Evolutionary conservation across 805 yeast genomes (phyloP).

Genomic region (Yarrowia deformans): DNA sequence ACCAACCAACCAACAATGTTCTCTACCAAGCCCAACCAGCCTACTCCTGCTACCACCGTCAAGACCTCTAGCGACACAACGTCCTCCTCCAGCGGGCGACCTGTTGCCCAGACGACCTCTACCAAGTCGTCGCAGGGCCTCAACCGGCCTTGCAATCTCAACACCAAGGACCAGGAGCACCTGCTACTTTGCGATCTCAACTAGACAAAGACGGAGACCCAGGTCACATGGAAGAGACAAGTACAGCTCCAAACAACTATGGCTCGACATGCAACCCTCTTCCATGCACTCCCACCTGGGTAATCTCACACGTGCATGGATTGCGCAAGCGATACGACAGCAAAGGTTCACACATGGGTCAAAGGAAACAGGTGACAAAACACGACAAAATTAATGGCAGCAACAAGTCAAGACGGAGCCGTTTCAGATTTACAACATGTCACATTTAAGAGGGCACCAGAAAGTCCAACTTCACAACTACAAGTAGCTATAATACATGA

Average conservation of each 20-base stretch:
- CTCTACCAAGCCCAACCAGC: conserved; percentile 1
- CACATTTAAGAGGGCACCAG: no score
- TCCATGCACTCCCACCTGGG: conserved; percentile 9
- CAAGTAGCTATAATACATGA: background rate
- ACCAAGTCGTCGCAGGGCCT: background rate
- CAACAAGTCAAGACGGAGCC: no score
- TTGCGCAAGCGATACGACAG: conserved; percentile 18
- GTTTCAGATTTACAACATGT: no score
- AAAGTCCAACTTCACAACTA: background rate
- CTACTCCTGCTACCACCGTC: background rate
- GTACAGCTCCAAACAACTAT: no score
- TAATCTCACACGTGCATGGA: conserved; percentile 11
- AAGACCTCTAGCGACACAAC: conserved; percentile 11
- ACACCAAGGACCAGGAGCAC: conserved; percentile 32
- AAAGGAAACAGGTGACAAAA: no score
- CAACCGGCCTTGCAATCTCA: conserved; percentile 1
- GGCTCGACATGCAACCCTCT: background rate
- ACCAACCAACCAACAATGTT: background rate
- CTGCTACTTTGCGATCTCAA: conserved; percentile 24
- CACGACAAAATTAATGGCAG: no score
- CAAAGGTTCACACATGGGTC: background rate
- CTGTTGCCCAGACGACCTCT: background rate
- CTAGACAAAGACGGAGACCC: conserved; percentile 5
- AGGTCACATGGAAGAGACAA: background rate
- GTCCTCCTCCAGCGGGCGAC: conserved; percentile 12